Conservation (phyloP, 2,329 filamentous ascomycete genomes). For the Penicillium polonicum region DNA sequence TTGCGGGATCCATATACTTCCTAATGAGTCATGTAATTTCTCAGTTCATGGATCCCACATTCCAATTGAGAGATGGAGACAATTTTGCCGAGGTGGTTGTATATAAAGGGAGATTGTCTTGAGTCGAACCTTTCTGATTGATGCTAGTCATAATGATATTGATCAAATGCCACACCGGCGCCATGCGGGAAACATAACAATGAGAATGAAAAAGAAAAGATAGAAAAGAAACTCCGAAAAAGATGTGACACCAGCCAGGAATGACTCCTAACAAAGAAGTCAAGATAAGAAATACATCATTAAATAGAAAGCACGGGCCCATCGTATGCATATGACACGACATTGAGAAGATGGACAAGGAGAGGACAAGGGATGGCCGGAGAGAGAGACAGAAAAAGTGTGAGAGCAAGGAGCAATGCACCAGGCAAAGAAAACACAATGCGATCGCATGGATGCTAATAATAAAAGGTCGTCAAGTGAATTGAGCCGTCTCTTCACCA, state of each 20-base stretch:
- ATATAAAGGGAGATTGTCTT: neutral
- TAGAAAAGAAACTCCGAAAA: neutral
- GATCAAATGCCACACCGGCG: slow-evolving; percentile 1
- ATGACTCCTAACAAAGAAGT: neutral
- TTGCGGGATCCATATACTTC: neutral
- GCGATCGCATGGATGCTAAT: slow-evolving; percentile 1
- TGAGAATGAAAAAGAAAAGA: neutral
- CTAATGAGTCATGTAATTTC: neutral
- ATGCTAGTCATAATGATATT: slow-evolving; percentile 3
- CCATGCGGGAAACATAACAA: slow-evolving; percentile 1
- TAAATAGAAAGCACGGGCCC: neutral
- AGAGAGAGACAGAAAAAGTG: neutral
- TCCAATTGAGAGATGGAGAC: neutral
- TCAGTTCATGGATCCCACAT: neutral
- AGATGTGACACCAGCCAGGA: neutral
- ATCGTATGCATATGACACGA: neutral
- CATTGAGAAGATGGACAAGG: neutral
- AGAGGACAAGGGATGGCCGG: neutral
- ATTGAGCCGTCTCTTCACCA: neutral
- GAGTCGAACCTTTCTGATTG: neutral
- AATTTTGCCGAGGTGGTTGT: neutral
- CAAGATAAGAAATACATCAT: neutral
- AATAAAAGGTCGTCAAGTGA: slow-evolving; percentile 1
- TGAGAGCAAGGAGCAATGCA: neutral
- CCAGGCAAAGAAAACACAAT: neutral